These are phyloP conservation scores for Ophiostoma sp. DNA, from an alignment of 2,329 filamentous ascomycete species.

Conservation along the genomic window DNA sequence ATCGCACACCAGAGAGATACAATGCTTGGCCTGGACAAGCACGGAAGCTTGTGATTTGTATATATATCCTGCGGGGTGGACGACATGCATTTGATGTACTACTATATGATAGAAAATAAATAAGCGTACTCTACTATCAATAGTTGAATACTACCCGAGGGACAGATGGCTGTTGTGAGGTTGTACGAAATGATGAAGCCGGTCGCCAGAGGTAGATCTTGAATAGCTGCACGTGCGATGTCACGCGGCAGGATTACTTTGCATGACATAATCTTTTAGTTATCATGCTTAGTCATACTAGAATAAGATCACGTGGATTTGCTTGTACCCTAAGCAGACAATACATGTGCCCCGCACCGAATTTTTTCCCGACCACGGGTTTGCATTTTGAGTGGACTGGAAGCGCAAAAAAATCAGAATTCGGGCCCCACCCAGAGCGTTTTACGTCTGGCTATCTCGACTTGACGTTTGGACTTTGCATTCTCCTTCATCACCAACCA, in stretches of 20 bases:
- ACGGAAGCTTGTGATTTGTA: constrained; percentile 12
- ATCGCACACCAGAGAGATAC: too few species aligned
- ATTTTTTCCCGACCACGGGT: too few species aligned
- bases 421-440: constrained; percentile 13
- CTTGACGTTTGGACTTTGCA: constrained; percentile 2
- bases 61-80: constrained; percentile 16
- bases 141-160: neutral
- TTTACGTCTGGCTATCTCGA: constrained; percentile 10
- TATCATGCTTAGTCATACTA: too few species aligned
- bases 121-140: neutral
- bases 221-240: neutral
- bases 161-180: constrained; percentile 14
- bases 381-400: neutral
- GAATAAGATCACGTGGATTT: too few species aligned
- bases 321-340: too few species aligned
- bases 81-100: constrained; percentile 18
- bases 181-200: constrained; percentile 2
- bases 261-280: neutral
- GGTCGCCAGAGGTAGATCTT: too few species aligned
- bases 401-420: constrained; percentile 14
- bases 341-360: constrained; percentile 1
- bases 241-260: neutral
- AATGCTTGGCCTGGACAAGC: constrained; percentile 8
- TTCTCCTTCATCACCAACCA: constrained; percentile 18
- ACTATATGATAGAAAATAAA: constrained; percentile 16